These are phyloP conservation scores for Coniella lustricola DNA, from an alignment of 2,329 filamentous ascomycete species.

Conservation along the genomic window DNA sequence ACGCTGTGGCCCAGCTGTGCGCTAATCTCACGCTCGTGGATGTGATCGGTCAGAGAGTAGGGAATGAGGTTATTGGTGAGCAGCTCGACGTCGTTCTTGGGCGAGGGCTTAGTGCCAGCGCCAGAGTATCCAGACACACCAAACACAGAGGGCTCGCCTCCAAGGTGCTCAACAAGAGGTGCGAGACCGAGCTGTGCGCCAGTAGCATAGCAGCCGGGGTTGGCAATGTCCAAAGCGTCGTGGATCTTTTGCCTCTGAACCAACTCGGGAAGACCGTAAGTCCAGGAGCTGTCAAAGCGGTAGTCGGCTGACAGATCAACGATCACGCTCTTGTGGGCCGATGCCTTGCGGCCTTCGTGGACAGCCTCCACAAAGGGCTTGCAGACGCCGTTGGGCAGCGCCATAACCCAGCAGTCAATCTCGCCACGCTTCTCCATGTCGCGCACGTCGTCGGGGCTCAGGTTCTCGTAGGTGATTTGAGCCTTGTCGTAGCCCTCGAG, in stretches of 20 bases:
- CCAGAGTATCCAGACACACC: slow-evolving; percentile 93
- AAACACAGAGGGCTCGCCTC: slow-evolving; percentile 74
- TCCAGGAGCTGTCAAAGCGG: slow-evolving; percentile 79
- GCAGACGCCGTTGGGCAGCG: slow-evolving; percentile 90
- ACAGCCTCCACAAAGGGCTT: slow-evolving; percentile 90
- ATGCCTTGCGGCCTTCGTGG: slow-evolving; percentile 54
- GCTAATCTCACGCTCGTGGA: slow-evolving; percentile 89
- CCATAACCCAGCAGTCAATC: slow-evolving; percentile 97
- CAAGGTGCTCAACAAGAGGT: slow-evolving; percentile 69
- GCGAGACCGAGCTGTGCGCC: slow-evolving; percentile 85
- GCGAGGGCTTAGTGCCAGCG: slow-evolving; percentile 86
- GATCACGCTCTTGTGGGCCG: slow-evolving; percentile 61
- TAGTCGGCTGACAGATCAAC: slow-evolving; percentile 97
- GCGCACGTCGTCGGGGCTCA: slow-evolving; percentile 78
- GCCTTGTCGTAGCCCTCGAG: slow-evolving; percentile 87
- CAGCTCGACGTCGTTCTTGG: slow-evolving; percentile 84
- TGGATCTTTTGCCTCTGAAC: slow-evolving; percentile 70
- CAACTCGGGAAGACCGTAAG: slow-evolving; percentile 85
- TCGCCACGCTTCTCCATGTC: slow-evolving; percentile 76
- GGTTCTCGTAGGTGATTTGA: slow-evolving; percentile 85
- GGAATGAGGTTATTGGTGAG: slow-evolving; percentile 84
- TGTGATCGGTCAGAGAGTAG: slow-evolving; percentile 87
- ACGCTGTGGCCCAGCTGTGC: slow-evolving; percentile 66
- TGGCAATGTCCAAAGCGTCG: slow-evolving; percentile 73
- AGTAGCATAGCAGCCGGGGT: slow-evolving; percentile 94